These are phyloP conservation scores for Aureobasidium sp. DNA, from an alignment of 2,329 filamentous ascomycete genomes.

Conservation along the genomic window DNA sequence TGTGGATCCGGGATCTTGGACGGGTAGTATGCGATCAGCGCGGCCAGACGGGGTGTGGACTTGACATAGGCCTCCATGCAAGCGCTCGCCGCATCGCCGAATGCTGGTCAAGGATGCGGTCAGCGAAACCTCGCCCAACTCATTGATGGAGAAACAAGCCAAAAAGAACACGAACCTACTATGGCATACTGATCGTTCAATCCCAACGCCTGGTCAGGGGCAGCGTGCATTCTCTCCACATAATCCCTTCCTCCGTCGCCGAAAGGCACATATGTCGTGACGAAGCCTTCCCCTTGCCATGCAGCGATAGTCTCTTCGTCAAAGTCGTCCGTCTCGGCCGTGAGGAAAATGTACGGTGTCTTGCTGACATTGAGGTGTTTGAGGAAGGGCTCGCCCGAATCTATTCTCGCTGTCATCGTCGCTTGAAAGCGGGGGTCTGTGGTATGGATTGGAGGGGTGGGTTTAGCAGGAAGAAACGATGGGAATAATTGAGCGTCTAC, in stretches of 20 bases:
- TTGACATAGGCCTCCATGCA: constrained; percentile 51
- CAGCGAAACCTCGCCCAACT: background rate
- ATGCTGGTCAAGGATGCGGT: constrained; percentile 38
- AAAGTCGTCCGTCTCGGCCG: constrained; percentile 46
- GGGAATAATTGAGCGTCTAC: background rate
- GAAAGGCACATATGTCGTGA: constrained; percentile 47
- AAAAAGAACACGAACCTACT: constrained; percentile 41
- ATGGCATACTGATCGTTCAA: constrained; percentile 53
- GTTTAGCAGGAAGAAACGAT: no score
- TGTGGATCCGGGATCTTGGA: constrained; percentile 45
- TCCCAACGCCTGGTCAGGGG: constrained; percentile 48
- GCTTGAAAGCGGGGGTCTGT: background rate
- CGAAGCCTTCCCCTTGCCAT: constrained; percentile 54
- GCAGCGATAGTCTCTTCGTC: constrained; percentile 44
- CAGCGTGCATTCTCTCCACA: constrained; percentile 38
- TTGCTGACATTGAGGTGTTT: constrained; percentile 31
- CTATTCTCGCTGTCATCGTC: constrained; percentile 1
- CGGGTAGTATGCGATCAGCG: constrained; percentile 56
- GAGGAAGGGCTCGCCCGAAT: constrained; percentile 22
- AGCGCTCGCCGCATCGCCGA: constrained; percentile 51
- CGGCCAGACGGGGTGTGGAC: constrained; percentile 47
- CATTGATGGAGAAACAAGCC: constrained; percentile 9
- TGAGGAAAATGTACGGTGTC: constrained; percentile 40
- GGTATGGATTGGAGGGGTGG: no score
- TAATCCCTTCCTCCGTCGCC: constrained; percentile 41